phyloP scores from a whole-genome alignment of 1,139 yeast species.

The Suhomyces bolitotheri region DNA sequence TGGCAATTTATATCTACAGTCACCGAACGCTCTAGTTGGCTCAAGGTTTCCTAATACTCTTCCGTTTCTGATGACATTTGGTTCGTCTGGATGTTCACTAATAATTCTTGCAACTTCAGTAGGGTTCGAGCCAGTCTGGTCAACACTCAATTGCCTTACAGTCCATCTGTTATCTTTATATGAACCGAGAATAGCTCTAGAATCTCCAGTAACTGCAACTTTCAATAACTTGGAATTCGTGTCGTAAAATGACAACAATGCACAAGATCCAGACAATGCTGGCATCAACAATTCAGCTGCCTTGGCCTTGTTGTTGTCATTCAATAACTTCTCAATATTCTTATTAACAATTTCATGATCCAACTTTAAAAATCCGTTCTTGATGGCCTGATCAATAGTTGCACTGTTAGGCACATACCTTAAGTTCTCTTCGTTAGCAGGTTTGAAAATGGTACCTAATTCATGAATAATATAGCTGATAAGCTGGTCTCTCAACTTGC shows the following conservation, averaged over 20 bases:
- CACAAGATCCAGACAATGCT: conserved; percentile 95
- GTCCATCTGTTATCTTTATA: conserved; percentile 77
- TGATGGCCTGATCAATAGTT: conserved; percentile 75
- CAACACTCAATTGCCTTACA: conserved; percentile 81
- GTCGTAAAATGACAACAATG: conserved; percentile 82
- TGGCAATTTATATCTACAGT: conserved; percentile 85
- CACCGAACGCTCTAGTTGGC: conserved; percentile 97
- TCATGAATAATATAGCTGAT: conserved; percentile 77
- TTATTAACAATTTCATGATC: conserved; percentile 86
- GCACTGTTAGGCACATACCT: conserved; percentile 63
- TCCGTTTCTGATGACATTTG: conserved; percentile 80
- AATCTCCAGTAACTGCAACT: conserved; percentile 96
- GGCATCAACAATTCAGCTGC: conserved; percentile 85
- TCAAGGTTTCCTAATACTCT: conserved; percentile 93
- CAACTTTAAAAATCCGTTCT: conserved; percentile 73
- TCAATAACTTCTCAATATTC: conserved; percentile 67
- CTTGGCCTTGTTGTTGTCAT: conserved; percentile 55
- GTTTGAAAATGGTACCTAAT: conserved; percentile 65
- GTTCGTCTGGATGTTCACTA: conserved; percentile 90
- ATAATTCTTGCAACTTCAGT: conserved; percentile 83
- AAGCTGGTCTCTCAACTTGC: conserved; percentile 76
- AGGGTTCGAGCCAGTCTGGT: conserved; percentile 92
- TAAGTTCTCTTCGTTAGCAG: conserved; percentile 48
- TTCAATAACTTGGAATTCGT: conserved; percentile 68
- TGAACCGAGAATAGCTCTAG: conserved; percentile 86